Evolutionary conservation across 1,284 basidiomycete genomes (phyloP), one percentile per base, ranked within the genome.

Genomic region (Fomitopsis palustris): DNA sequence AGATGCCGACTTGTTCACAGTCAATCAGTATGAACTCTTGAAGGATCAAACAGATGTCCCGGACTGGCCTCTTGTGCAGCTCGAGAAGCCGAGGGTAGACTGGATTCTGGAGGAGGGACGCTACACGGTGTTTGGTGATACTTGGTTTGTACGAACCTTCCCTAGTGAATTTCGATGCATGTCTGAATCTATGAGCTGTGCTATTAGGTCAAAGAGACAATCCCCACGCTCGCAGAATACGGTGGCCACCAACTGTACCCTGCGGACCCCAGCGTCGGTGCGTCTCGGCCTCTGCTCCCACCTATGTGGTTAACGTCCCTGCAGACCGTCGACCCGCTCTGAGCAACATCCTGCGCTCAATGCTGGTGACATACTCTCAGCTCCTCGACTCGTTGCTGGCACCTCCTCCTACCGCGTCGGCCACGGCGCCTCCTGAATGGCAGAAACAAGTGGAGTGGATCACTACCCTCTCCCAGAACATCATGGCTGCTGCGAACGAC

Each of bases 401-500:
- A 1, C 86, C 88, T 3, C 87, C 87, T 6, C 85, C 84, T 10
- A 78, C 81, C 3, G 70, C 76, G 9, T 66, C 77, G 33, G 72
- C 80, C 10, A 71, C 74, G n/a, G 64, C 61, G 4, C 73, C 72
- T 21, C 86, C 88, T 16, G 87, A 88, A 62, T 92, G 89, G 90
- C 80, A 84, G 59, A 75, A 81, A 54, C 81, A 87, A 55, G 77
- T 88, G 4, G 87, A 90, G 67, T 92, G 90, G 90, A 86, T 91
- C 53, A 84, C 79, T 17, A 76, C 88, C 1, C 80, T 92, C 57
- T 82, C 83, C n/a, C 88, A 89, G 69, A 92, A 92, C 70, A 76
- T 92, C 42, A 90, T 92, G 87, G 89, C 88, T 7, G 87, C 89
- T 25, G 88, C 87, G 33, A 91, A 92, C 64, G 89, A 92, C 65